Conservation (phyloP, 441 rosid species). For the Dalechampia spathulata region DNA sequence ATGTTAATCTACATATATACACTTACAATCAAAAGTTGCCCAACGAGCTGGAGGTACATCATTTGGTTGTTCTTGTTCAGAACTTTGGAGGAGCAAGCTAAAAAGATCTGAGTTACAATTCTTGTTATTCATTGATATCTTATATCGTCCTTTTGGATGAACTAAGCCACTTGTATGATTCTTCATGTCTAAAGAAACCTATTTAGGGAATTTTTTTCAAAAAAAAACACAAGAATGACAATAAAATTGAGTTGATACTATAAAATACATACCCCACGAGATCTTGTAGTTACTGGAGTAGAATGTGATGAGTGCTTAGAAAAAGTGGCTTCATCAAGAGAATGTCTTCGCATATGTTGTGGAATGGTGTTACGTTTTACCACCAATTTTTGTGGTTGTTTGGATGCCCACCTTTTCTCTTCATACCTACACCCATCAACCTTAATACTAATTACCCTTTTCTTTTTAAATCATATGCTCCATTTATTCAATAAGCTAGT, state of each 20-base stretch:
- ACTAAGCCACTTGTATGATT: slow-evolving; percentile 16
- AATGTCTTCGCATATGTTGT: slow-evolving; percentile 34
- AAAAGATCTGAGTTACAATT: slow-evolving; percentile 16
- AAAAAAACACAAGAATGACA: too few species aligned
- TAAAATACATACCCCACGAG: slow-evolving; percentile 35
- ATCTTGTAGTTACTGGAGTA: slow-evolving; percentile 29
- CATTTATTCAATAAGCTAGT: too few species aligned
- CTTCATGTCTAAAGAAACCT: slow-evolving; percentile 49
- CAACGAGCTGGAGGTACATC: slow-evolving; percentile 32
- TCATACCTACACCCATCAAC: slow-evolving; percentile 37
- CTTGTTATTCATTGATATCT: slow-evolving; percentile 16
- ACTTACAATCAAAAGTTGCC: slow-evolving; percentile 67
- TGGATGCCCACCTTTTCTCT: slow-evolving; percentile 46
- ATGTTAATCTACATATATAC: too few species aligned
- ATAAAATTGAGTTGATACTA: too few species aligned
- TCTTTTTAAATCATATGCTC: too few species aligned
- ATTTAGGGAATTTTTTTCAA: too few species aligned
- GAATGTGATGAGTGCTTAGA: slow-evolving; percentile 22
- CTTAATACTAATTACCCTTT: too few species aligned
- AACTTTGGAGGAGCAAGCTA: slow-evolving; percentile 12
- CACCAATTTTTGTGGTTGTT: slow-evolving; percentile 19
- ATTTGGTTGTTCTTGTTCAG: background rate
- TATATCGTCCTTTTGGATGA: slow-evolving; percentile 17
- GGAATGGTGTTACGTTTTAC: slow-evolving; percentile 20
- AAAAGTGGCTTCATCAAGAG: slow-evolving; percentile 55